Base-by-base conservation (phyloP, 2,329 filamentous ascomycete genomes). In the Bisporella sp. region DNA sequence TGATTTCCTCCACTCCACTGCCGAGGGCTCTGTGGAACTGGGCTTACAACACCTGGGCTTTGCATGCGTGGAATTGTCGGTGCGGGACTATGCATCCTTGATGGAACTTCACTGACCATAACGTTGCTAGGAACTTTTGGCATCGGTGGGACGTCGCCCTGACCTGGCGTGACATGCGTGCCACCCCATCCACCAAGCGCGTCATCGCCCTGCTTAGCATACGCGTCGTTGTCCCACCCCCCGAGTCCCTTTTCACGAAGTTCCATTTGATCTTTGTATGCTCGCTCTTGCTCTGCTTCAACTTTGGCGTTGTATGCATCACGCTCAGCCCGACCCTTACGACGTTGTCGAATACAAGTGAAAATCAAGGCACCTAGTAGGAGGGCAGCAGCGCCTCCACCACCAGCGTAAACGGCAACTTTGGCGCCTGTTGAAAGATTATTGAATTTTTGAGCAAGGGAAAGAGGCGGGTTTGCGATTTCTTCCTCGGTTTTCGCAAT, bases 301-400 rank as follows among this genome's bases (percentile, higher is more conserved):
- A 65, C 52, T 31, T 58, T 54, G 6, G 60, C 59, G 35, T 64
- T 60, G 50, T 65, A 66, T 12, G 54, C 58, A 3, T 69, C 68
- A 37, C 78, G 77, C 62, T 84, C 80, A 28, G 59, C 62, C 21
- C 70, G 69, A 9, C 81, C 81, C 0, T 67, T 67, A 41, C 73
- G 71, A 37, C 79, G 73, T 63, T 82, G 77, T 41, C 71, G 71
- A 60, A 79, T 67, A 66, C 75, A 81, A 69, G 76, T 79, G 61
- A 77, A 75, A 21, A 74, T 61, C 5, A 73, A 67, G 0, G 67
- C 66, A 31, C 62, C 66, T 12, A 76, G 30, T 0, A 76, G 59
- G 5, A 73, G 53, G 29, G 68, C 73, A 5, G 64, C 76, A 0
- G 73, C 71, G 33, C 67, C 71, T n/a, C 67, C 74, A 2, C 68